These are phyloP conservation scores for Paecilomyces sp. DNA, from an alignment of 2,329 filamentous ascomycete genomes.

Conservation along the genomic window DNA sequence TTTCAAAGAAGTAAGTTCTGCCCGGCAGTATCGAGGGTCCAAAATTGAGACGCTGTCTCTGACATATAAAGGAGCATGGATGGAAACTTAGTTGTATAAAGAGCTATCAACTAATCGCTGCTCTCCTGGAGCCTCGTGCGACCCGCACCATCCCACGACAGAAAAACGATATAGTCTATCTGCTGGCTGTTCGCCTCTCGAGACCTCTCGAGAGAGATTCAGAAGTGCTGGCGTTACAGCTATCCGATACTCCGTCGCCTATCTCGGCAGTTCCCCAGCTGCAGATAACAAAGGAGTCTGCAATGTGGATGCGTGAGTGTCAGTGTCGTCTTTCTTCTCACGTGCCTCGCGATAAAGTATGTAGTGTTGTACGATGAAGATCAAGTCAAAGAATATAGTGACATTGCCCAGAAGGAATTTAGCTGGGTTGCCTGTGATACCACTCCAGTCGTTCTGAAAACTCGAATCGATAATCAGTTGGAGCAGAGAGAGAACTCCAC, in stretches of 20 bases:
- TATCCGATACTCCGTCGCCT: not conserved
- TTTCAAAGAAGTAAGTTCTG: not conserved
- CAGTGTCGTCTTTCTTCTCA: conserved; percentile 12
- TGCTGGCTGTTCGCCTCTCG: not conserved
- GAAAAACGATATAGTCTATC: not conserved
- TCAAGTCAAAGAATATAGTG: conserved; percentile 73
- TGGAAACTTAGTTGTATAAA: not conserved
- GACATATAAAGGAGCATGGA: not conserved
- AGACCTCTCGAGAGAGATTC: not conserved
- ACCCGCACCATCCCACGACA: not conserved
- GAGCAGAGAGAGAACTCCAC: conserved; percentile 71
- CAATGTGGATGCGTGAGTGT: conserved; percentile 13
- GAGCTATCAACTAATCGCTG: not conserved
- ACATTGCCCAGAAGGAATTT: conserved; percentile 84
- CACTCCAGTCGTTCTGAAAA: conserved; percentile 79
- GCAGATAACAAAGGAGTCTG: conserved; percentile 23
- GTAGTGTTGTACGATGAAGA: conserved; percentile 88
- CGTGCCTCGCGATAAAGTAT: conserved; percentile 55
- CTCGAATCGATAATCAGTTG: conserved; percentile 83
- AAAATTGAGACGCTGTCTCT: too few species aligned
- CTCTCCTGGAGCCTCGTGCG: not conserved
- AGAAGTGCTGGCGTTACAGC: not conserved
- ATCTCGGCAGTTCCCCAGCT: conserved; percentile 7
- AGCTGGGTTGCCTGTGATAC: conserved; percentile 82
- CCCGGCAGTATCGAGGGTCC: not conserved